A percentile compares a stretch with the other conserved stretches of the same genome.
Conservation (phyloP, 345 rosid species). For the Toxicodendron radicans region DNA sequence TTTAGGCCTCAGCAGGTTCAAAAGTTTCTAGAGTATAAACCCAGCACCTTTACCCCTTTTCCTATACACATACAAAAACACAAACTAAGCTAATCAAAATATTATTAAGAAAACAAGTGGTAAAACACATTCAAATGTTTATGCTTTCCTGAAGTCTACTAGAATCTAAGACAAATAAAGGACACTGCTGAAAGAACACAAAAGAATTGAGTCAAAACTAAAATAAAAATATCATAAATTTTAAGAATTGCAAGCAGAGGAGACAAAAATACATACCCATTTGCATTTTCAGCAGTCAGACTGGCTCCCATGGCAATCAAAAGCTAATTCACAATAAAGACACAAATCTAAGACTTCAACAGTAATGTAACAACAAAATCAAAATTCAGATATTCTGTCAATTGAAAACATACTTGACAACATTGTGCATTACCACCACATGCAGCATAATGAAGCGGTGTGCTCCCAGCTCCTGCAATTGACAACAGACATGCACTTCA, state of each 20-base stretch:
- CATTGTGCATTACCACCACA: conserved; percentile 95
- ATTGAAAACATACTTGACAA: conserved; percentile 64
- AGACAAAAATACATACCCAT: conserved; percentile 54
- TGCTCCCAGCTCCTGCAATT: conserved; percentile 88
- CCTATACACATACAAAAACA: background rate
- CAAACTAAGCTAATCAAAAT: background rate
- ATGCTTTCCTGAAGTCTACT: background rate
- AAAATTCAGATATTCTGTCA: conserved; percentile 13
- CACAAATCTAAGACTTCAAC: conserved; percentile 16
- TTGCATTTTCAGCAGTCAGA: conserved; percentile 65
- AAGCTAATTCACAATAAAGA: conserved; percentile 46
- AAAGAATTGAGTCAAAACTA: background rate
- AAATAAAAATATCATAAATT: background rate
- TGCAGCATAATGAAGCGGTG: conserved; percentile 93
- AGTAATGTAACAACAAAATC: conserved; percentile 7
- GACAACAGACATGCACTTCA: background rate
- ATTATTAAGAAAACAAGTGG: background rate
- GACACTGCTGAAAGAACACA: background rate
- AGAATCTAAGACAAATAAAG: background rate
- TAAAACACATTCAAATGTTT: background rate
- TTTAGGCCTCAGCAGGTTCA: background rate
- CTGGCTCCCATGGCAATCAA: conserved; percentile 81
- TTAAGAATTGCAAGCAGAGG: background rate
- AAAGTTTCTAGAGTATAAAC: background rate
- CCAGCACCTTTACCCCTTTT: background rate